Evolutionary conservation across 805 yeast species (phyloP).

Genomic region (Saccharomyces kudriavzevii): DNA sequence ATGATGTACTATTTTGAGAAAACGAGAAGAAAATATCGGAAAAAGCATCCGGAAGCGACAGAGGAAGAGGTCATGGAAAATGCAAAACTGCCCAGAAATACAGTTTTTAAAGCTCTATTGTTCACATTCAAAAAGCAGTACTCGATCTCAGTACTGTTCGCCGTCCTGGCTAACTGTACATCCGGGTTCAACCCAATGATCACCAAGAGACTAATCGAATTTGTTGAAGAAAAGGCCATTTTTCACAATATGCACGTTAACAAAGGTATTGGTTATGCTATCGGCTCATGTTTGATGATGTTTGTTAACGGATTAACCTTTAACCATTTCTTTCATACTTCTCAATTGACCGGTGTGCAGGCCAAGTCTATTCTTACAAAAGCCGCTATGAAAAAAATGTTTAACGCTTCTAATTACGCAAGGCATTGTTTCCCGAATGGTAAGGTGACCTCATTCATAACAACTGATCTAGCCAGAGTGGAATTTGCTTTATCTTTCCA

Average conservation of each 20-base stretch:
- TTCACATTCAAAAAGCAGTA: slow-evolving; percentile 45
- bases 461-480: slow-evolving; percentile 74
- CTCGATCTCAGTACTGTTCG: slow-evolving; percentile 35
- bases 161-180: slow-evolving; percentile 40
- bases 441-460: slow-evolving; percentile 65
- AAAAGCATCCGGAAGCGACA: slow-evolving; percentile 31
- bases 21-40: slow-evolving; percentile 27
- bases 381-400: slow-evolving; percentile 60
- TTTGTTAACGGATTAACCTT: slow-evolving; percentile 39
- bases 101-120: slow-evolving; percentile 39
- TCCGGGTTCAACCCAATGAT: slow-evolving; percentile 57
- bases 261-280: slow-evolving; percentile 66
- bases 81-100: slow-evolving; percentile 20
- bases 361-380: slow-evolving; percentile 64
- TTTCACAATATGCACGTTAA: slow-evolving; percentile 39
- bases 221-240: slow-evolving; percentile 45
- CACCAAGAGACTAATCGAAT: slow-evolving; percentile 54
- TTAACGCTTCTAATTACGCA: slow-evolving; percentile 50
- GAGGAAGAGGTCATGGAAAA: slow-evolving; percentile 33
- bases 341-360: slow-evolving; percentile 62
- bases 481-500: slow-evolving; percentile 69
- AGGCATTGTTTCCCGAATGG: slow-evolving; percentile 57
- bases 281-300: slow-evolving; percentile 58
- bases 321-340: slow-evolving; percentile 56
- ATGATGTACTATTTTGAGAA: slow-evolving; percentile 30